phyloP scores from a whole-genome alignment of 2,329 filamentous ascomycete species.

The Penicillium freii region DNA sequence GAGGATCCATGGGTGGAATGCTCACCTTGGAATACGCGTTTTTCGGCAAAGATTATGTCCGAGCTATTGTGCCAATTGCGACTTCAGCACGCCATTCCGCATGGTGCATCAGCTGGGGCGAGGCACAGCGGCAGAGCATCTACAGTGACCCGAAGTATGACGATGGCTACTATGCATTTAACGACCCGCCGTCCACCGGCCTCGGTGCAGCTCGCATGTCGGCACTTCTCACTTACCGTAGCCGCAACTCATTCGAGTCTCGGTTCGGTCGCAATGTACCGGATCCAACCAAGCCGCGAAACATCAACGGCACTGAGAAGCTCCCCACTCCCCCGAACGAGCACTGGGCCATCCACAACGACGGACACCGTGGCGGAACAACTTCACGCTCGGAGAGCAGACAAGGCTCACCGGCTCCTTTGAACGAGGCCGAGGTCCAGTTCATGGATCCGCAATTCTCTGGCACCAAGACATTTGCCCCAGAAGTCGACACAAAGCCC shows the following conservation, averaged over 20 bases:
- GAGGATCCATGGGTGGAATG: constrained; percentile 61
- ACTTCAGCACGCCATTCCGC: constrained; percentile 57
- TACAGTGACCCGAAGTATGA: constrained; percentile 99
- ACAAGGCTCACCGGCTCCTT: constrained; percentile 28
- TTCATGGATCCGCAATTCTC: constrained; percentile 68
- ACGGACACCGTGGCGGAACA: constrained; percentile 67
- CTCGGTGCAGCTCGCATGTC: constrained; percentile 96
- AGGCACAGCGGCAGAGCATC: constrained; percentile 65
- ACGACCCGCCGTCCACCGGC: constrained; percentile 81
- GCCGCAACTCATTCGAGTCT: constrained; percentile 93
- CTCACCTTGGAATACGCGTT: constrained; percentile 63
- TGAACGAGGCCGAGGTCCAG: constrained; percentile 32
- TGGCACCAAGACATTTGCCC: constrained; percentile 57
- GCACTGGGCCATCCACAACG: constrained; percentile 79
- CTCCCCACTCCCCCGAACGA: constrained; percentile 63
- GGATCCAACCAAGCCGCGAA: constrained; percentile 78
- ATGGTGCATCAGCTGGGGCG: constrained; percentile 60
- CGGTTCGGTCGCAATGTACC: constrained; percentile 92
- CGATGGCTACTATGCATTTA: constrained; percentile 88
- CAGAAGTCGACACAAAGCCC: constrained; percentile 30
- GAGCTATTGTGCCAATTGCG: constrained; percentile 55
- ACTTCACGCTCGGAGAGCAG: constrained; percentile 49
- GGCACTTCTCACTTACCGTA: constrained; percentile 90
- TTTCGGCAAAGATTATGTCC: constrained; percentile 63
- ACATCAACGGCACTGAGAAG: constrained; percentile 68